Evolutionary conservation across 208 protist genomes (phyloP), one percentile per base, ranked within the genome.

Genomic region (Trypanosoma mega): DNA sequence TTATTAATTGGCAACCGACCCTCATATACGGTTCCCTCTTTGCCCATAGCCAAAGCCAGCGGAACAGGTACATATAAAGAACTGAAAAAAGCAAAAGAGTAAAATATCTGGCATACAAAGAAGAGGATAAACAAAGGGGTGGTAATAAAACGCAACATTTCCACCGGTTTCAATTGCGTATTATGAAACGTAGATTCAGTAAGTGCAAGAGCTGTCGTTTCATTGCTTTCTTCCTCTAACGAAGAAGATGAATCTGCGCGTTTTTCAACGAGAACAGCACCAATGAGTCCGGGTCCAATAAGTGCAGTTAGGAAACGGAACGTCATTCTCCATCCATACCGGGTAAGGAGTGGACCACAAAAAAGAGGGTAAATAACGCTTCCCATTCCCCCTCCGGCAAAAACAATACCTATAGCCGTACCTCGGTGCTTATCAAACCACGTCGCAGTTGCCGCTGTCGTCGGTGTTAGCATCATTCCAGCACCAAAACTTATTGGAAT

Each of bases 41-140:
- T 64, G n/a, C 30, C 58, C 58, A 64, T 52, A 33, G 58, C 20
- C 16, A 56, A 48, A 21, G 24, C 49, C 37, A 56, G 30, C 6
- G 58, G 45, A 49, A 54, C 27, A 51, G 36, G 36, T 36, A 56
- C 14, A 44, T 64, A 51, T 34, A 64, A 14, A 16, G 39, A 11
- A 47, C 6, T 47, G 44, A 3, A 64, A 26, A 64, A 54, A 54
- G n/a, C 1, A 54, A 54, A 64, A 14, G 23, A 48, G 21, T 37
- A 64, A 37, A 54, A 31, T 11, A 45, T 5, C 37, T 49, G 49
- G 33, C 23, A 64, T 3, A 56, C 5, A 45, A 64, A 64, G 1
- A 26, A 56, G 3, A 37, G 16, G 1, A 43, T 39, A 26, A 64
- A 64, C 21, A 54, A 18, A 41, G 6, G 45, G 16, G 45, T 54